phyloP scores from a whole-genome alignment of 2,329 filamentous ascomycete genomes.

The Penicillium sp. region DNA sequence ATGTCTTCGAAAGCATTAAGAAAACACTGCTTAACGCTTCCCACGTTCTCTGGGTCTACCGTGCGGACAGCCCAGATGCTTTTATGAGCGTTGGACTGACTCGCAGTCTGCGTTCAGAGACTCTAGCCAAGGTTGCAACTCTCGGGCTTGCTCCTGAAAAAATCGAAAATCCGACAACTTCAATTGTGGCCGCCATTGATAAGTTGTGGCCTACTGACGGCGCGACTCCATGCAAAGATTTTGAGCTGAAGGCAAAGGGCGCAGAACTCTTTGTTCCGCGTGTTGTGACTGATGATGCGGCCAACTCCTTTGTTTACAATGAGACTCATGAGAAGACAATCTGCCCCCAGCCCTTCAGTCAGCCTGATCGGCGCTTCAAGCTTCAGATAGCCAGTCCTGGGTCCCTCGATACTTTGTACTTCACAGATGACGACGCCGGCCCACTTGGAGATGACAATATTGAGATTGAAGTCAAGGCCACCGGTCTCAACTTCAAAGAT shows the following conservation, averaged over 20 bases:
- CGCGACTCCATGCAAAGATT: slow-evolving; percentile 13
- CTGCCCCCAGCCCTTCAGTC: slow-evolving; percentile 23
- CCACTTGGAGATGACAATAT: slow-evolving; percentile 26
- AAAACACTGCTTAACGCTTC: slow-evolving; percentile 18
- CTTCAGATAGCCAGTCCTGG: slow-evolving; percentile 23
- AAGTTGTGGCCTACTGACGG: slow-evolving; percentile 19
- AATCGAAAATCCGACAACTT: slow-evolving; percentile 8
- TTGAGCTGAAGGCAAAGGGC: slow-evolving; percentile 23
- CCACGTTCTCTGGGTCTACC: slow-evolving; percentile 27
- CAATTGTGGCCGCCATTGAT: slow-evolving; percentile 15
- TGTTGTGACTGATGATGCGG: slow-evolving; percentile 16
- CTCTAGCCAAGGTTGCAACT: slow-evolving; percentile 22
- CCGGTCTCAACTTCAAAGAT: slow-evolving; percentile 38
- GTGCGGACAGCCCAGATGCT: slow-evolving; percentile 20
- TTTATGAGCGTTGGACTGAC: slow-evolving; percentile 30
- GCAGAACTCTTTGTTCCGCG: slow-evolving; percentile 22
- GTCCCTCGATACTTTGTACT: slow-evolving; percentile 26
- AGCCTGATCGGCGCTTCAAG: slow-evolving; percentile 22
- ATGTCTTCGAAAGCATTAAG: slow-evolving; percentile 18
- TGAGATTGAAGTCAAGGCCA: slow-evolving; percentile 38
- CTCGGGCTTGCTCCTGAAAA: slow-evolving; percentile 22
- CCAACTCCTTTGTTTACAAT: slow-evolving; percentile 25
- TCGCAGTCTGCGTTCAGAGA: slow-evolving; percentile 27
- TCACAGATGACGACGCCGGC: slow-evolving; percentile 19
- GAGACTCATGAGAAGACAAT: slow-evolving; percentile 25